Conservation (phyloP, 805 yeast species). For the Ogataea corticis region DNA sequence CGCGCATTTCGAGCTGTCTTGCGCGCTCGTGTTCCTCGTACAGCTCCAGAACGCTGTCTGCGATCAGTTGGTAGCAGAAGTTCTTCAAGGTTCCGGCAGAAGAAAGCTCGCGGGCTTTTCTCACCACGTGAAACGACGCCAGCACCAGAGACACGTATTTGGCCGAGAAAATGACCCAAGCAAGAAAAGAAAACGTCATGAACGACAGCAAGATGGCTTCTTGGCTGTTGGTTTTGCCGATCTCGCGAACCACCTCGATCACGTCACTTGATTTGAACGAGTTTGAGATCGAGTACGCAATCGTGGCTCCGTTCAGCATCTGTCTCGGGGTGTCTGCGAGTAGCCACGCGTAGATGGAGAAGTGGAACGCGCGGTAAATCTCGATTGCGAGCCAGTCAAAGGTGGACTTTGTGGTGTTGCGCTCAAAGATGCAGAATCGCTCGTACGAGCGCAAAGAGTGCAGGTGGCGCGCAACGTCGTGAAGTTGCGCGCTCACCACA, state of each 20-base stretch:
- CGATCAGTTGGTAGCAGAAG: constrained; percentile 30
- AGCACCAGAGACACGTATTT: constrained; percentile 26
- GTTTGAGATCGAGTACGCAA: constrained; percentile 51
- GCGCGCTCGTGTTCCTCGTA: constrained; percentile 28
- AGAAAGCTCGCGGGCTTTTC: constrained; percentile 6
- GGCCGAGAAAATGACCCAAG: constrained; percentile 65
- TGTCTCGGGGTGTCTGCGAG: constrained; percentile 89
- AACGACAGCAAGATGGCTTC: constrained; percentile 74
- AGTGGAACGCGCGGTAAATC: constrained; percentile 63
- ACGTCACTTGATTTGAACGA: constrained; percentile 39
- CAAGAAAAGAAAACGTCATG: constrained; percentile 71
- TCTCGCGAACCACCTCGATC: constrained; percentile 48
- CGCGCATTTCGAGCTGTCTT: constrained; percentile 10
- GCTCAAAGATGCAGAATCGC: constrained; percentile 70
- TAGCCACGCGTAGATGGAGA: constrained; percentile 56
- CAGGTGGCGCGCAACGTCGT: constrained; percentile 57
- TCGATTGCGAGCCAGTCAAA: constrained; percentile 70
- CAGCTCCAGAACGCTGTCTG: constrained; percentile 28
- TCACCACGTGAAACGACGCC: constrained; percentile 24
- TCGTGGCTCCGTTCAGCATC: constrained; percentile 75
- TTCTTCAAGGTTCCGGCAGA: constrained; percentile 16
- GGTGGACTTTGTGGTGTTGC: constrained; percentile 62
- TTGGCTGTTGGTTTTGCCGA: constrained; percentile 60
- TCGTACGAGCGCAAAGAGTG: constrained; percentile 61
- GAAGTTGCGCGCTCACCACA: constrained; percentile 70